Evolutionary conservation across 345 rosid species (phyloP).

Genomic region (Salix viminalis): DNA sequence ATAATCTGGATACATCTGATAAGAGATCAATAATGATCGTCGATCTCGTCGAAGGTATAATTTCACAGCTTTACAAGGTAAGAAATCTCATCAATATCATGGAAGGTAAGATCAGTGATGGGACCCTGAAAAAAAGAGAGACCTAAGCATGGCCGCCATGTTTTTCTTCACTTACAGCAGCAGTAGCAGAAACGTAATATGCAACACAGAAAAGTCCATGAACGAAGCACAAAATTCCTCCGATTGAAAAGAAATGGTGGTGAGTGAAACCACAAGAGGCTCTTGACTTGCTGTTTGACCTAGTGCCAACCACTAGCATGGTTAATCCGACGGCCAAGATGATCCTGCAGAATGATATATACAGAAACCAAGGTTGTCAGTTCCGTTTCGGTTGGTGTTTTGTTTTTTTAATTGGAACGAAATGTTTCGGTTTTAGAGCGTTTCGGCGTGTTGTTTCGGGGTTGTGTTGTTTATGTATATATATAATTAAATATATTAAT

Average conservation of each 20-base stretch:
- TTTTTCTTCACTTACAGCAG: constrained; percentile 42
- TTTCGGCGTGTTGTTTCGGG: too few relatives aligned
- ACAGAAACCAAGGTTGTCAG: neutral
- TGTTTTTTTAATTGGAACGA: too few relatives aligned
- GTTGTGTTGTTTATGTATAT: too few relatives aligned
- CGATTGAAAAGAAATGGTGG: constrained; percentile 79
- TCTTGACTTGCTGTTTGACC: constrained; percentile 71
- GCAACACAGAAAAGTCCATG: constrained; percentile 79
- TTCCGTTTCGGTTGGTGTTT: too few relatives aligned
- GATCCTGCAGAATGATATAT: constrained; percentile 49
- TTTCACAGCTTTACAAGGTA: too few relatives aligned
- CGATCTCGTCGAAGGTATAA: too few relatives aligned
- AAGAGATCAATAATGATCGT: too few relatives aligned
- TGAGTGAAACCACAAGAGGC: constrained; percentile 83
- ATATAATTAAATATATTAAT: too few relatives aligned
- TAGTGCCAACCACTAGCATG: constrained; percentile 65
- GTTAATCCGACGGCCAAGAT: constrained; percentile 70
- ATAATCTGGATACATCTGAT: too few relatives aligned
- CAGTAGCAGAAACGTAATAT: constrained; percentile 75
- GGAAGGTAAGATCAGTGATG: too few relatives aligned
- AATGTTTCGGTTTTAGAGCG: too few relatives aligned
- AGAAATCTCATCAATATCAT: too few relatives aligned
- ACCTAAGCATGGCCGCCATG: constrained; percentile 24
- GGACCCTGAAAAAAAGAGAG: neutral
- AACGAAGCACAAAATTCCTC: constrained; percentile 84